Conservation (phyloP, 352 stramenopile species). For the Albugo laibachii region DNA sequence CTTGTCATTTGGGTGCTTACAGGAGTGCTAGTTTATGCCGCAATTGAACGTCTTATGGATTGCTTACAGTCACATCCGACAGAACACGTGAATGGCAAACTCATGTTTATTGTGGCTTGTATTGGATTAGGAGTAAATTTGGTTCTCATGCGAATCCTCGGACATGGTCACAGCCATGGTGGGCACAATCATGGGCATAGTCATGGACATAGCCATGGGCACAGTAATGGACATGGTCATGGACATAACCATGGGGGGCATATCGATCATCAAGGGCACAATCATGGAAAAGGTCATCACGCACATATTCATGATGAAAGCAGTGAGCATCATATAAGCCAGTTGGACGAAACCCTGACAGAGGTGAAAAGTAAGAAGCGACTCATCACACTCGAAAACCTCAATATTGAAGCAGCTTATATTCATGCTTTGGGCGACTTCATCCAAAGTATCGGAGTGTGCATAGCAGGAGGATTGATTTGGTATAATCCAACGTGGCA, state of each 20-base stretch:
- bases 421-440: conserved; percentile 96
- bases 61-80: conserved; percentile 48
- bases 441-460: conserved; percentile 91
- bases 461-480: conserved; percentile 89
- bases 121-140: conserved; percentile 95
- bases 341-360: not conserved
- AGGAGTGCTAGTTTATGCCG: conserved; percentile 85
- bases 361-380: conserved; percentile 2
- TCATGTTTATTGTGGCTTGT: conserved; percentile 93
- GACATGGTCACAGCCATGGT: conserved; percentile 35
- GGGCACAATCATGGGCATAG: conserved; percentile 13
- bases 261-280: not conserved
- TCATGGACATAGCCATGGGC: conserved; percentile 11
- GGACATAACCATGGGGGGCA: conserved; percentile 2
- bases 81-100: conserved; percentile 84
- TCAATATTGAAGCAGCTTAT: conserved; percentile 93
- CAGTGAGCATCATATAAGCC: not conserved
- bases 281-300: not conserved
- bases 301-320: no score
- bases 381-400: conserved; percentile 55
- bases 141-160: conserved; percentile 84
- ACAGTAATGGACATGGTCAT: conserved; percentile 12
- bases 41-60: conserved; percentile 74
- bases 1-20: conserved; percentile 88
- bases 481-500: conserved; percentile 93